Evolutionary conservation across 139 green algal species (phyloP).

Genomic region (Coelastrella sp.): DNA sequence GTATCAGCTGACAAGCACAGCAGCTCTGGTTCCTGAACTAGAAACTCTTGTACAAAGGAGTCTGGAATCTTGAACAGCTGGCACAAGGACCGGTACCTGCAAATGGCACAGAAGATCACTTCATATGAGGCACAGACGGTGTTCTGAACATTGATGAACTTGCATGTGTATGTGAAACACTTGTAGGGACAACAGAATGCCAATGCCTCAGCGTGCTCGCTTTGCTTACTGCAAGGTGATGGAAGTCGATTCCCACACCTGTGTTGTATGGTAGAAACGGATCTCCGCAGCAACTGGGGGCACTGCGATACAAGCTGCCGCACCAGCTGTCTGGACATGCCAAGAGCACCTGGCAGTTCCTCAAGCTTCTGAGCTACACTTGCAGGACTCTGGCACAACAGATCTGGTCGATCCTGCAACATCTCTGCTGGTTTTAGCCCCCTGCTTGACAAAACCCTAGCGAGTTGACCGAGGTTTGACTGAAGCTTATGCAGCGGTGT

Average conservation of each 20-base stretch:
- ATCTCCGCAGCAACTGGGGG: slow-evolving; percentile 56
- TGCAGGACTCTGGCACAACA: slow-evolving; percentile 48
- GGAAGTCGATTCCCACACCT: slow-evolving; percentile 32
- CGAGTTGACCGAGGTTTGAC: slow-evolving; percentile 20
- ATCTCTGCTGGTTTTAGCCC: slow-evolving; percentile 44
- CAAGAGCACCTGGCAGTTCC: slow-evolving; percentile 44
- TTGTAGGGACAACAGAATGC: too few relatives aligned
- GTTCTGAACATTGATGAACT: too few relatives aligned
- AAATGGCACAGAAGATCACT: too few relatives aligned
- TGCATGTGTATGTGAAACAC: neutral
- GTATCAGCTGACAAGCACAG: slow-evolving; percentile 40
- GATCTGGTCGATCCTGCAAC: slow-evolving; percentile 45
- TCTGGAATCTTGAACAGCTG: slow-evolving; percentile 51
- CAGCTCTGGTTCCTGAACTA: slow-evolving; percentile 49
- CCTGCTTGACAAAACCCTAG: slow-evolving; percentile 31
- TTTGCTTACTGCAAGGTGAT: too few relatives aligned
- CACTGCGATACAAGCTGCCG: slow-evolving; percentile 34
- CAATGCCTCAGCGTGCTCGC: too few relatives aligned
- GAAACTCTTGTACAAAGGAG: slow-evolving; percentile 56
- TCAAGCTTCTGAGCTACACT: slow-evolving; percentile 55
- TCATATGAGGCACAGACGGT: too few relatives aligned
- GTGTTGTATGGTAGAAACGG: slow-evolving; percentile 14
- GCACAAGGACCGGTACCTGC: slow-evolving; percentile 43
- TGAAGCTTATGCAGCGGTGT: slow-evolving; percentile 18
- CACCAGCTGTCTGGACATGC: slow-evolving; percentile 28